Conservation (phyloP, 306 rosid species). For the Gastrolobium bilobum region DNA sequence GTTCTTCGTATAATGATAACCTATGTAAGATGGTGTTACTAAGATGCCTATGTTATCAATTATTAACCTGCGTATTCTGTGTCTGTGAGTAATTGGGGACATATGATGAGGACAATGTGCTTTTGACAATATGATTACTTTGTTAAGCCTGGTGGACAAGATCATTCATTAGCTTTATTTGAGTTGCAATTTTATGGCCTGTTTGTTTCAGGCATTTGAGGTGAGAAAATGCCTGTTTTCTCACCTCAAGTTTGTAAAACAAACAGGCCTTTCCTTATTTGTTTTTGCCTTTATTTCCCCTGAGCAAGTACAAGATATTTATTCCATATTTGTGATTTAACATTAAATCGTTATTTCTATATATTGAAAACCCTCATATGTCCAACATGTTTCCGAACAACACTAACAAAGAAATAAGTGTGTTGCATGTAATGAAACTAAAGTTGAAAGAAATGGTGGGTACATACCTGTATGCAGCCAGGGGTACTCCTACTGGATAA, state of each 20-base stretch:
- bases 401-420: neutral
- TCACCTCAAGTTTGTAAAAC: conserved; percentile 1
- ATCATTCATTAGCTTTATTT: conserved; percentile 21
- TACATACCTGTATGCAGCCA: neutral
- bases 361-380: conserved; percentile 7
- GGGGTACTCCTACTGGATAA: neutral
- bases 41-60: neutral
- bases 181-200: conserved; percentile 8
- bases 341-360: neutral
- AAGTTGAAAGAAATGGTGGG: conserved; percentile 3
- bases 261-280: neutral
- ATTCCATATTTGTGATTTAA: neutral
- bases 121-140: conserved; percentile 3
- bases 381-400: conserved; percentile 27
- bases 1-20: neutral
- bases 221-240: conserved; percentile 6
- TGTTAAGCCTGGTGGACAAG: neutral
- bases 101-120: conserved; percentile 1
- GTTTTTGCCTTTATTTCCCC: neutral
- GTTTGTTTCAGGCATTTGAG: conserved; percentile 23
- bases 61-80: conserved; percentile 12
- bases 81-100: conserved; percentile 14
- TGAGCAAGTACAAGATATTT: conserved; percentile 9
- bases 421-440: neutral
- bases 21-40: conserved; percentile 9